Percentiles rank a stretch among this genome's conserved stretches.
phyloP scores from a whole-genome alignment of 108 stramenopile genomes.

The Cyclostephanos invisitatus region DNA sequence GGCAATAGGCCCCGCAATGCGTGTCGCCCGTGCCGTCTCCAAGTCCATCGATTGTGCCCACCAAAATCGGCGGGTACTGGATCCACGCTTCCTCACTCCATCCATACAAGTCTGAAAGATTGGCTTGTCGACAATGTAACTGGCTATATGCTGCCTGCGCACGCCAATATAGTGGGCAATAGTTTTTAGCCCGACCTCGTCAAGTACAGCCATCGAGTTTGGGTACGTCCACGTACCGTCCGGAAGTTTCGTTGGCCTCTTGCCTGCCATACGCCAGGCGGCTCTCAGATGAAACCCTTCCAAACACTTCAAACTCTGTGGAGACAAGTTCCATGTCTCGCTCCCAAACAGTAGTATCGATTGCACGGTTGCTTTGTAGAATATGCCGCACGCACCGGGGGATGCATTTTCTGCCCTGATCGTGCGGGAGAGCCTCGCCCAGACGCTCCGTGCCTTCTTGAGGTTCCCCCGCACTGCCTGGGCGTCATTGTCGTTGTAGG shows the following conservation, averaged over 20 bases:
- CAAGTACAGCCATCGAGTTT: background rate
- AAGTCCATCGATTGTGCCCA: too few species aligned
- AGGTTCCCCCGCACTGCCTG: constrained; percentile 23
- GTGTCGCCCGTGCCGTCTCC: too few species aligned
- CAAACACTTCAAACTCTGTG: constrained; percentile 1
- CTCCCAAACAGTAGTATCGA: constrained; percentile 33
- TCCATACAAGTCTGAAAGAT: too few species aligned
- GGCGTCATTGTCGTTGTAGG: constrained; percentile 19
- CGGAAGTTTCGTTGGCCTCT: background rate
- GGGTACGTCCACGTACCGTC: constrained; percentile 22
- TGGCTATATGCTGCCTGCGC: too few species aligned
- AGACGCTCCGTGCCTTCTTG: constrained; percentile 6
- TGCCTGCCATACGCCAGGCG: constrained; percentile 15
- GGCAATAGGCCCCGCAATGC: too few species aligned
- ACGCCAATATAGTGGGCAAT: too few species aligned
- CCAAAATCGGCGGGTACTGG: too few species aligned
- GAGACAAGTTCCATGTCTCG: constrained; percentile 30
- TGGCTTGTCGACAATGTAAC: too few species aligned
- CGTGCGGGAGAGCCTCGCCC: constrained; percentile 12
- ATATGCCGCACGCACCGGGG: constrained; percentile 10
- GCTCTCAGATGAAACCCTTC: constrained; percentile 17
- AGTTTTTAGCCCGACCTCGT: constrained; percentile 6
- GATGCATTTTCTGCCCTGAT: constrained; percentile 16
- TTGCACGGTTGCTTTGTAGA: constrained; percentile 32
- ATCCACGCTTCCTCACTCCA: too few species aligned